phyloP scores from a whole-genome alignment of 2,329 filamentous ascomycete genomes.

The Exophiala lecanii-corni region DNA sequence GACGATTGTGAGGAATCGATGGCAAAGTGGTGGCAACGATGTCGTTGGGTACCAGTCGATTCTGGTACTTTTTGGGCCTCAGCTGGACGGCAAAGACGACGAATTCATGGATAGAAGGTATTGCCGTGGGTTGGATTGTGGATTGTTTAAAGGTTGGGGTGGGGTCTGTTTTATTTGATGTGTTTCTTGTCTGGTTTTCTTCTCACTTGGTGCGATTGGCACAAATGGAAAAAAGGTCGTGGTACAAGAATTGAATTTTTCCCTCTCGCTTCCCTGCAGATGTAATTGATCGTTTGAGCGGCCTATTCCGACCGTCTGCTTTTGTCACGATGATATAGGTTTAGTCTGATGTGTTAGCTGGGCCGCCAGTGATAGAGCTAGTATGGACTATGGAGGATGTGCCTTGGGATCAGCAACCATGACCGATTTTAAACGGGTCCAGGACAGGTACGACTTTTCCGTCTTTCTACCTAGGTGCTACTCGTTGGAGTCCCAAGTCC shows the following conservation, averaged over 20 bases:
- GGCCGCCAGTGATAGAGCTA: background rate
- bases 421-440: too few relatives aligned
- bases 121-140: background rate
- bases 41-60: slow-evolving; percentile 5
- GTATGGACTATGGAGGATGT: background rate
- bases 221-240: background rate
- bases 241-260: background rate
- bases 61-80: background rate
- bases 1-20: background rate
- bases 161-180: background rate
- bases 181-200: background rate
- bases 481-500: too few relatives aligned
- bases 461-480: too few relatives aligned
- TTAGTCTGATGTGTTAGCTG: background rate
- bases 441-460: too few relatives aligned
- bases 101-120: background rate
- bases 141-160: background rate
- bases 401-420: background rate
- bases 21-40: slow-evolving; percentile 7
- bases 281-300: background rate
- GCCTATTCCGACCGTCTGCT: background rate
- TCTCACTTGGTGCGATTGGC: background rate
- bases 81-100: background rate
- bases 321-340: background rate
- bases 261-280: background rate